phyloP scores from a whole-genome alignment of 306 rosid genomes.

The Acmispon strigosus region DNA sequence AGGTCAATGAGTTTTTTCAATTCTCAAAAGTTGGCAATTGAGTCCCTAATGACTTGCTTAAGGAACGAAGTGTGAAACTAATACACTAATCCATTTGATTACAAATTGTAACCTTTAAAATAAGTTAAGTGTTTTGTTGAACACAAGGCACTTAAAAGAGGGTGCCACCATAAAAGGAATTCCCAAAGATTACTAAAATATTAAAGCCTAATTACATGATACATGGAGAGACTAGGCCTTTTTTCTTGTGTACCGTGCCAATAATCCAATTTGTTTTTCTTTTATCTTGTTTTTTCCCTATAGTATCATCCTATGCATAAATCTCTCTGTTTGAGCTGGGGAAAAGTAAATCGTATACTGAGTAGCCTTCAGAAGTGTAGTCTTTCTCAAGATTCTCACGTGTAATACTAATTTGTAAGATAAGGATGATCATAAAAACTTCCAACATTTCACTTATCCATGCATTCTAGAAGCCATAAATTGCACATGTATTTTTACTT shows the following conservation, averaged over 20 bases:
- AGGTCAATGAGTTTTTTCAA: no score
- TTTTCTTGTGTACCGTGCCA: constrained; percentile 26
- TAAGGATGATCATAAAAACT: constrained; percentile 14
- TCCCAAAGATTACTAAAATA: constrained; percentile 19
- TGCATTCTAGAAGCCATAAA: neutral
- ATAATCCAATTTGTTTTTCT: constrained; percentile 22
- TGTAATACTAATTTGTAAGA: constrained; percentile 25
- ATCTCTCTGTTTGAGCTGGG: constrained; percentile 25
- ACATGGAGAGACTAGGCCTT: constrained; percentile 26
- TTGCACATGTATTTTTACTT: neutral
- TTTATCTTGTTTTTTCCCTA: constrained; percentile 4
- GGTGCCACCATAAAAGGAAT: constrained; percentile 32
- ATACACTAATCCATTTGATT: no score
- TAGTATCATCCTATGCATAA: constrained; percentile 39
- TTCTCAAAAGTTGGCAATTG: no score
- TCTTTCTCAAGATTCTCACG: constrained; percentile 42
- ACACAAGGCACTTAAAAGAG: constrained; percentile 35
- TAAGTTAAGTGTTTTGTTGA: constrained; percentile 39
- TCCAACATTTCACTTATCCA: neutral
- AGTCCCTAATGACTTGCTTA: no score
- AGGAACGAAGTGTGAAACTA: no score
- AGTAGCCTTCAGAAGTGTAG: constrained; percentile 25
- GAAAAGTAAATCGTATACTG: constrained; percentile 22
- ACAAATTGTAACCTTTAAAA: constrained; percentile 14
- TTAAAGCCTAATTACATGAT: constrained; percentile 29